Percentiles rank a stretch among this genome's conserved stretches.
These are phyloP conservation scores for Plasmodium billcollinsi DNA, from an alignment of 169 alveolate genomes.

Conservation along the genomic window DNA sequence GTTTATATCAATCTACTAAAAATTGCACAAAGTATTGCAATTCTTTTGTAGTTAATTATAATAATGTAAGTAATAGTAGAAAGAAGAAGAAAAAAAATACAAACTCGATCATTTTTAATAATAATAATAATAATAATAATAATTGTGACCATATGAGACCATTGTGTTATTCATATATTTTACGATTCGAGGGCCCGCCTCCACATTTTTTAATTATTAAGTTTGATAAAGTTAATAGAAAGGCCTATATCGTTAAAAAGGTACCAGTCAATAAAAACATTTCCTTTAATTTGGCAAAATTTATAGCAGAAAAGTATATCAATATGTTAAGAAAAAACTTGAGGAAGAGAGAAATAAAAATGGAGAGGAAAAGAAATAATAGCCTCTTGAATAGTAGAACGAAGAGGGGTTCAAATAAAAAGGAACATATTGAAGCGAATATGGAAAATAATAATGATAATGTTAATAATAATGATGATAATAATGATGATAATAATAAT, in stretches of 20 bases:
- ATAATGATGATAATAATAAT: not conserved
- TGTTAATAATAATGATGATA: not conserved
- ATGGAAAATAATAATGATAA: no score
- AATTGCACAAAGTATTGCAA: constrained; percentile 29
- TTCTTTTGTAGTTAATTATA: constrained; percentile 24
- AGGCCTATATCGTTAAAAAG: constrained; percentile 31
- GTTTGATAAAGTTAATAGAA: constrained; percentile 20
- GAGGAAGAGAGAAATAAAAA: constrained; percentile 31
- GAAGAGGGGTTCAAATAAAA: not conserved
- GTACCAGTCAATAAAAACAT: constrained; percentile 63
- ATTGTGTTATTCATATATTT: constrained; percentile 21
- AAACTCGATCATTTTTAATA: not conserved
- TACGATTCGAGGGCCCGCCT: constrained; percentile 75
- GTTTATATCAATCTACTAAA: constrained; percentile 4
- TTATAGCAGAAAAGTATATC: constrained; percentile 67
- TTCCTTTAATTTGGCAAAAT: constrained; percentile 59
- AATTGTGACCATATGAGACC: constrained; percentile 1
- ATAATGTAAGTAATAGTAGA: constrained; percentile 4
- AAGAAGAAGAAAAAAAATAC: not conserved
- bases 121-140: constrained; percentile 6
- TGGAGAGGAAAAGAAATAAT: constrained; percentile 13
- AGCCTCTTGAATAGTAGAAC: not conserved
- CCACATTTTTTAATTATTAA: constrained; percentile 67
- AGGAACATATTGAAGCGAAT: no score
- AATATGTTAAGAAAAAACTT: constrained; percentile 45